A percentile compares a stretch with the other conserved stretches of the same genome.
These are phyloP conservation scores for Ascochyta lentis DNA, from an alignment of 2,329 filamentous ascomycete species.

Conservation along the genomic window DNA sequence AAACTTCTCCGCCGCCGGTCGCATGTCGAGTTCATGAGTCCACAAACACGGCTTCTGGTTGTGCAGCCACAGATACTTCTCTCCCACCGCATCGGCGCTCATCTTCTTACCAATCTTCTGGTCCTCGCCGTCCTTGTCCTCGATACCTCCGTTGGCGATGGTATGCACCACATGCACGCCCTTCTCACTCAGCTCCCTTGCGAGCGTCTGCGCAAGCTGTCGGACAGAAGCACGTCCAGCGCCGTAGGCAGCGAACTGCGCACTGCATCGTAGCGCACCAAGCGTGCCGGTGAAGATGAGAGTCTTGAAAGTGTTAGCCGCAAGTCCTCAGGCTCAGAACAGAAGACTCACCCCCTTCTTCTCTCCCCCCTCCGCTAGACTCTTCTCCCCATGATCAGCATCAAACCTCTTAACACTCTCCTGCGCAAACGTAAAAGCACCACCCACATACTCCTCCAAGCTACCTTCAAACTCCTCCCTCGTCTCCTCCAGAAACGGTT, in stretches of 20 bases:
- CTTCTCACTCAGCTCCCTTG: slow-evolving; percentile 63
- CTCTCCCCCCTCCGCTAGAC: slow-evolving; percentile 53
- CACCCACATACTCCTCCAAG: slow-evolving; percentile 61
- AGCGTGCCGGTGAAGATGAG: slow-evolving; percentile 65
- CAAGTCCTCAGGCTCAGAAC: not conserved
- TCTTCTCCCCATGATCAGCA: slow-evolving; percentile 58
- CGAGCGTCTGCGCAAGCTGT: slow-evolving; percentile 63
- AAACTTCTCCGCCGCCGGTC: slow-evolving; percentile 59
- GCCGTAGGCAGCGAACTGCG: slow-evolving; percentile 63
- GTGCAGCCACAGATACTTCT: slow-evolving; percentile 61
- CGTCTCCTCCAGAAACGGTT: slow-evolving; percentile 63
- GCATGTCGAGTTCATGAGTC: slow-evolving; percentile 61
- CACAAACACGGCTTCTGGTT: slow-evolving; percentile 58
- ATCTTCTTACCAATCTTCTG: slow-evolving; percentile 61
- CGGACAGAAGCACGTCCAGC: slow-evolving; percentile 60
- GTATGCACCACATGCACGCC: slow-evolving; percentile 66
- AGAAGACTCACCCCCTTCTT: slow-evolving; percentile 58
- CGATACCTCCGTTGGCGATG: slow-evolving; percentile 63
- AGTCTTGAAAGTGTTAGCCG: slow-evolving; percentile 39
- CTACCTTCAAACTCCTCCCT: slow-evolving; percentile 54
- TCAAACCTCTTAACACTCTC: slow-evolving; percentile 60
- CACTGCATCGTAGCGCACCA: slow-evolving; percentile 61
- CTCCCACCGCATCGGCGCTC: slow-evolving; percentile 64
- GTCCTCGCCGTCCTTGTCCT: slow-evolving; percentile 58
- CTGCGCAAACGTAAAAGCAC: slow-evolving; percentile 63